These are phyloP conservation scores for Cucurbita argyrosperma DNA, from an alignment of 306 rosid species.

Conservation along the genomic window DNA sequence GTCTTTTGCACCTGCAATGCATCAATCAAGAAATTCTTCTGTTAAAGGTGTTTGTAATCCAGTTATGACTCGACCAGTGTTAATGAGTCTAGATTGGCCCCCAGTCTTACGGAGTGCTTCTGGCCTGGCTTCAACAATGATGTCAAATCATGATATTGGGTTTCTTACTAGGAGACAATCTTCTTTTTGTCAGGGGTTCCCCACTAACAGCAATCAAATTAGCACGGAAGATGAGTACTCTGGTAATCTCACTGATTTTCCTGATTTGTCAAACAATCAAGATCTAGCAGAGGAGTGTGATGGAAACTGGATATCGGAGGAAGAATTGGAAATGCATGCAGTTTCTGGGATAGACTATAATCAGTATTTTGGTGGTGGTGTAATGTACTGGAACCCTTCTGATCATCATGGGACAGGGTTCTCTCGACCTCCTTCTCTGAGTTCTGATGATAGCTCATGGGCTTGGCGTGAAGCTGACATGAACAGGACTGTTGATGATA, in stretches of 20 bases:
- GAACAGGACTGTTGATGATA: conserved; percentile 88
- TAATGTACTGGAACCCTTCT: conserved; percentile 93
- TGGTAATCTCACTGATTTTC: conserved; percentile 49
- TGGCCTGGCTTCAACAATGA: conserved; percentile 42
- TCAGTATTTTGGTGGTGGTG: conserved; percentile 90
- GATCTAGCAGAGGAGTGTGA: conserved; percentile 75
- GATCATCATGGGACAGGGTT: conserved; percentile 69
- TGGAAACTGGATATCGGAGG: conserved; percentile 79
- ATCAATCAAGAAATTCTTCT: conserved; percentile 39
- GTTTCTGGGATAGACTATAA: conserved; percentile 76
- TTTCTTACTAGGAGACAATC: conserved; percentile 59
- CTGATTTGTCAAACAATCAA: conserved; percentile 42
- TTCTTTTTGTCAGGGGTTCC: conserved; percentile 45
- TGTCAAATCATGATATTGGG: conserved; percentile 60
- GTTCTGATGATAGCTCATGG: conserved; percentile 95
- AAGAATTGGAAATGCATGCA: conserved; percentile 84
- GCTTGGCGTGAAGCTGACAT: conserved; percentile 96
- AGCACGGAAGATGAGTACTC: conserved; percentile 57
- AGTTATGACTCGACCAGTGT: conserved; percentile 43
- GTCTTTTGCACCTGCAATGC: conserved; percentile 61
- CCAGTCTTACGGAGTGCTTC: conserved; percentile 61
- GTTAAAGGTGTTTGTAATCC: conserved; percentile 60
- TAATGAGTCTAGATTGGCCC: conserved; percentile 94
- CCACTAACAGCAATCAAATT: conserved; percentile 38
- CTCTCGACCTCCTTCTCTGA: conserved; percentile 92